Base-by-base conservation (phyloP, 1,139 yeast species). In the Lodderomyces pseudojiufengensis region DNA sequence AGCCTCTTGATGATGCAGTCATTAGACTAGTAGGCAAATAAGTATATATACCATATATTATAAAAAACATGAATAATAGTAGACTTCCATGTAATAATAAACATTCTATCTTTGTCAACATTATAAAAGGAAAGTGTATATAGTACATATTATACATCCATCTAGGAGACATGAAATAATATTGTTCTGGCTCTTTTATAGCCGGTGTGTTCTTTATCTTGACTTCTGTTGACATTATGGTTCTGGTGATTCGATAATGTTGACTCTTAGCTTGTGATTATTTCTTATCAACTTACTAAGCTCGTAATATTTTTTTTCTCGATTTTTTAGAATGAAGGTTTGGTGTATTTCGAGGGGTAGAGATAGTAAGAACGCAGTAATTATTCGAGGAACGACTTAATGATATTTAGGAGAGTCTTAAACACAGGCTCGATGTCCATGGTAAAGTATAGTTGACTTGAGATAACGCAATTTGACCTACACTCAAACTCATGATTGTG, bases 81-180 rank as follows among this genome's bases (percentile, higher is more conserved):
- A 63, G 43, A 38, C 59, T 54, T 48, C 36, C 49, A 52, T 60
- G 70, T 35, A 65, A 52, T 13, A 61, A 39, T 27, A 55, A 35
- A n/a, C 61, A 49, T 49, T 66, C 73, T 8, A 56, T 49, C 31
- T 47, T 46, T 15, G 72, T 66, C 52, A 66, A 59, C 71, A 66
- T 66, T 39, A 50, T 52, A 39, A 55, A 60, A 15, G 73, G 73
- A 40, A 66, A 57, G 40, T 61, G 62, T 47, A 59, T 55, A 51
- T 63, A 65, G 47, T 64, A 61, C 42, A 59, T 46, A 34, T 55
- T 49, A 48, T 62, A 60, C 24, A 56, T 27, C 39, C 47, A 48
- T 13, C 15, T 26, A 5, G 14, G 14, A n/a, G 26, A 10, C 25
- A 24, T 23, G 8, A 22, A 23, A 5, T 12, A 21, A 12, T 18